Percentiles rank a stretch among this genome's conserved stretches.
Conservation (phyloP, 176 grass and related monocot genomes). For the Coix lacrymajobi region DNA sequence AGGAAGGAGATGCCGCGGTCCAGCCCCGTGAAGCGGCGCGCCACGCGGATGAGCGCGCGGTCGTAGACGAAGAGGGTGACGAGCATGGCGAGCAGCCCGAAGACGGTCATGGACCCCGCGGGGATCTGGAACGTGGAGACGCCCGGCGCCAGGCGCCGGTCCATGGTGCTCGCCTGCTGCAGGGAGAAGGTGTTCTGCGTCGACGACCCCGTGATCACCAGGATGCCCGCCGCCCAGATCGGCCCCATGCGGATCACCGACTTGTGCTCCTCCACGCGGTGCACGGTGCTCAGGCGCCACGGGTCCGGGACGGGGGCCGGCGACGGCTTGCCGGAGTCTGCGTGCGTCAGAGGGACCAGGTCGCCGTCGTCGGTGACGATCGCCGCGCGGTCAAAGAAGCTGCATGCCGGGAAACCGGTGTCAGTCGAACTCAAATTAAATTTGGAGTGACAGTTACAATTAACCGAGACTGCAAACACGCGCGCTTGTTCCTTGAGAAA, state of each 20-base stretch:
- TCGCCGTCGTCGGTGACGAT: constrained; percentile 55
- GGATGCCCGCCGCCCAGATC: constrained; percentile 82
- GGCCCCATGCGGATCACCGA: constrained; percentile 75
- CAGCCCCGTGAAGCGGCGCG: constrained; percentile 56
- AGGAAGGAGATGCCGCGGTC: constrained; percentile 79
- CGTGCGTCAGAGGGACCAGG: neutral
- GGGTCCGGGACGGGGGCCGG: constrained; percentile 11
- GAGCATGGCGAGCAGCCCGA: constrained; percentile 56
- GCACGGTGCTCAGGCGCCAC: constrained; percentile 78
- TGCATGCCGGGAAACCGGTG: neutral
- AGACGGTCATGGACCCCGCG: constrained; percentile 70
- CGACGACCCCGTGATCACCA: constrained; percentile 57
- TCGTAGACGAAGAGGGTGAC: constrained; percentile 59
- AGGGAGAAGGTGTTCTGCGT: constrained; percentile 74
- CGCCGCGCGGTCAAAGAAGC: constrained; percentile 75
- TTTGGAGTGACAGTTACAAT: neutral
- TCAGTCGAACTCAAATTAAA: neutral
- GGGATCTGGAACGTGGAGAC: constrained; percentile 67
- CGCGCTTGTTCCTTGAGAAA: neutral
- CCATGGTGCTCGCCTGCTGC: constrained; percentile 84
- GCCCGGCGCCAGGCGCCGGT: constrained; percentile 44
- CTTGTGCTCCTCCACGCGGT: constrained; percentile 83
- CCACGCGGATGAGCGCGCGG: constrained; percentile 46
- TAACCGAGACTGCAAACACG: neutral
- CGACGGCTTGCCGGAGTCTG: constrained; percentile 1